phyloP scores from a whole-genome alignment of 345 rosid species.

The Trapa bicornis region DNA sequence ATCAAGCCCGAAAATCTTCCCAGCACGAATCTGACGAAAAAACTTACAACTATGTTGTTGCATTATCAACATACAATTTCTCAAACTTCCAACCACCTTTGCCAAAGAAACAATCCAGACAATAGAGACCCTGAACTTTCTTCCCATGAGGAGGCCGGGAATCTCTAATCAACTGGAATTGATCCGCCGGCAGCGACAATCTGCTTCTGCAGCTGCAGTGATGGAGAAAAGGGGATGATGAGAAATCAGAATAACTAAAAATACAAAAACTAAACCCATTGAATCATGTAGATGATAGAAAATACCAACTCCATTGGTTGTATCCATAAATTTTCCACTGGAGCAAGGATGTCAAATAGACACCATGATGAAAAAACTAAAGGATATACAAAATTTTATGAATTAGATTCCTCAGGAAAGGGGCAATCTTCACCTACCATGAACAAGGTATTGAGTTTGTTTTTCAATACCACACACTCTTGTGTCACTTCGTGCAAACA shows the following conservation, averaged over 20 bases:
- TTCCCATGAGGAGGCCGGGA: background rate
- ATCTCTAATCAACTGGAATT: slow-evolving; percentile 8
- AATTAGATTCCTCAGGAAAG: background rate
- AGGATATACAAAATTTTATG: background rate
- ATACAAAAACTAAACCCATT: background rate
- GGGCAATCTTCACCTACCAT: slow-evolving; percentile 2
- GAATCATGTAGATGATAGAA: background rate
- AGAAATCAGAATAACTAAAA: too few species aligned
- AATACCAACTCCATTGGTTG: background rate
- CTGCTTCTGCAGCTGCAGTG: slow-evolving; percentile 10
- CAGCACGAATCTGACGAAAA: too few species aligned
- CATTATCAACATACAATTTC: background rate
- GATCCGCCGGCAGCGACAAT: slow-evolving; percentile 10
- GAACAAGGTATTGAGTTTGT: slow-evolving; percentile 7
- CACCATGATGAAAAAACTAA: background rate
- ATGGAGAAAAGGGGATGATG: background rate
- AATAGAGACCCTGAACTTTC: background rate
- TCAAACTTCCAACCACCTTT: background rate
- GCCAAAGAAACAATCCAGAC: background rate
- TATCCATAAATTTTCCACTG: background rate
- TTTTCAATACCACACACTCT: slow-evolving; percentile 8
- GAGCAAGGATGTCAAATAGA: background rate
- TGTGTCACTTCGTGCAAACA: slow-evolving; percentile 8
- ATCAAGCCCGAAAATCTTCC: too few species aligned
- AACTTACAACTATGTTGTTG: too few species aligned